phyloP scores from a whole-genome alignment of 169 alveolate genomes.

The Plasmodium relictum region DNA sequence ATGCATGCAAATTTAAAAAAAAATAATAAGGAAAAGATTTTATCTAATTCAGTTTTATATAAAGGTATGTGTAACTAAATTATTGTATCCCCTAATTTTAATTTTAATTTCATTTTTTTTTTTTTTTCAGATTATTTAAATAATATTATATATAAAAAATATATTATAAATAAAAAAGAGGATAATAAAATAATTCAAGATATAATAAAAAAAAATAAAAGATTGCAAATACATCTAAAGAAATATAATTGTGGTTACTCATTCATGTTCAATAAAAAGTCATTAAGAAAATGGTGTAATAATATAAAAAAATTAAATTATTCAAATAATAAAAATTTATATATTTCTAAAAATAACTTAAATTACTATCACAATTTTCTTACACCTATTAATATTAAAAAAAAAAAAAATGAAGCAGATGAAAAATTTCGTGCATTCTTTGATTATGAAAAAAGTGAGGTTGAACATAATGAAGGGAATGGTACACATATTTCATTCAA shows the following conservation, averaged over 20 bases:
- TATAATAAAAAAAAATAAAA: not conserved
- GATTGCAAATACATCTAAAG: not conserved
- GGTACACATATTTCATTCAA: no score
- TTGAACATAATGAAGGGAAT: no score
- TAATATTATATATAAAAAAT: not conserved
- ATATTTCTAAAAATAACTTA: not conserved
- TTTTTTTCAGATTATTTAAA: not conserved
- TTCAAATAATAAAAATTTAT: not conserved
- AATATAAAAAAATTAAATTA: not conserved
- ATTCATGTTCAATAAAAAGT: not conserved
- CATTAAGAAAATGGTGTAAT: not conserved
- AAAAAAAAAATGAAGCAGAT: no score
- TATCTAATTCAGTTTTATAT: no score
- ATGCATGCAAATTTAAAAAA: no score
- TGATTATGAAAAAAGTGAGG: no score
- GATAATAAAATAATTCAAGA: not conserved
- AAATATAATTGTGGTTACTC: not conserved
- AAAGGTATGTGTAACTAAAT: no score
- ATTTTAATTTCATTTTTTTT: constrained; percentile 1
- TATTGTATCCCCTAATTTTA: no score
- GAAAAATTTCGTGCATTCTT: no score
- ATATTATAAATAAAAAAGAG: not conserved
- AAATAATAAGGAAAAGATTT: no score
- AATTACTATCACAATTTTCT: not conserved
- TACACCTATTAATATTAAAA: not conserved